Conservation (phyloP, 225 moss, liverwort and hornwort species). For the Straminergon stramineum region DNA sequence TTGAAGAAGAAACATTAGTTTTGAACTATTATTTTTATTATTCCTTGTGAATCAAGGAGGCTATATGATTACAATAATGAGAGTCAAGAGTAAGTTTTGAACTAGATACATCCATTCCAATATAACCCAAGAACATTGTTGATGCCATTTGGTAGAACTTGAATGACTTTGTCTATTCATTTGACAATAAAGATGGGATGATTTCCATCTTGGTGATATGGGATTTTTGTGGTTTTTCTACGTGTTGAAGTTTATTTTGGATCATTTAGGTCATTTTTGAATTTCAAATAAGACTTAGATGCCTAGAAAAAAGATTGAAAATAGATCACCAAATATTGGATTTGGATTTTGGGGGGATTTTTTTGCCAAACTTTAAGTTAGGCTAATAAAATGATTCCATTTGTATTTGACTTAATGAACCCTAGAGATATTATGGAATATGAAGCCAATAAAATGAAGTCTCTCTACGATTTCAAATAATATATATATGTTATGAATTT, state of each 20-base stretch:
- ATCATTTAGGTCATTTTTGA: not conserved
- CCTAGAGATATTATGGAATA: not conserved
- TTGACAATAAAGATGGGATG: not conserved
- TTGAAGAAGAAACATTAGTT: not conserved
- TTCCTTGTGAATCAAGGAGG: not conserved
- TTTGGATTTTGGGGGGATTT: not conserved
- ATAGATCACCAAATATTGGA: not conserved
- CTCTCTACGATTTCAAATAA: not conserved
- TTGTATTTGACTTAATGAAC: not conserved
- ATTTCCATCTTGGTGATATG: not conserved
- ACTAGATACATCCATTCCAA: not conserved
- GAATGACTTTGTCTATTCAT: not conserved
- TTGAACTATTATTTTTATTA: not conserved
- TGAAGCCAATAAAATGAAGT: not conserved
- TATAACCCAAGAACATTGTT: not conserved
- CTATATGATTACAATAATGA: not conserved
- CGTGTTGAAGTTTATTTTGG: not conserved
- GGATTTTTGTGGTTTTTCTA: not conserved
- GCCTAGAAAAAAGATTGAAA: not conserved
- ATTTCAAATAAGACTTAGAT: not conserved
- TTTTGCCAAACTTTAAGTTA: not conserved
- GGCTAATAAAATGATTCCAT: not conserved
- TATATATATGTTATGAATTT: not conserved
- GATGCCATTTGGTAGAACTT: not conserved
- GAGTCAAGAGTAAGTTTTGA: not conserved